phyloP scores from a whole-genome alignment of 805 yeast species.

The Cephaloascus albidus region DNA sequence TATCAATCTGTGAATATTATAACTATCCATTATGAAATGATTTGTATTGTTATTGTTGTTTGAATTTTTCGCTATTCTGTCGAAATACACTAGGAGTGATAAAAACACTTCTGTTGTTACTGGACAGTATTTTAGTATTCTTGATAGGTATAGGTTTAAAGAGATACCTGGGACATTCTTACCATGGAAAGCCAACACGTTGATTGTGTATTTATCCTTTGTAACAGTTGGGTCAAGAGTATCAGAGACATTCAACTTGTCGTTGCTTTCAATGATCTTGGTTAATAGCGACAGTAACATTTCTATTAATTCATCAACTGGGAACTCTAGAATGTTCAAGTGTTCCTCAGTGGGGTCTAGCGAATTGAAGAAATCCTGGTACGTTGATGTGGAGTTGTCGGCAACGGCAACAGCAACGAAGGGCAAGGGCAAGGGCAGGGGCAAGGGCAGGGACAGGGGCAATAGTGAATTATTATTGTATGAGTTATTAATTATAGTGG shows the following conservation, averaged over 20 bases:
- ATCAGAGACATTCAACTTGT: conserved; percentile 32
- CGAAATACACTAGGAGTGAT: conserved; percentile 86
- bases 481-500: conserved; percentile 3
- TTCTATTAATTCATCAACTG: conserved; percentile 67
- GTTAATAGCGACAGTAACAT: conserved; percentile 84
- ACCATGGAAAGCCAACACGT: conserved; percentile 88
- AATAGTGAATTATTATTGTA: conserved; percentile 24
- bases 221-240: conserved; percentile 8
- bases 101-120: conserved; percentile 96
- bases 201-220: conserved; percentile 47
- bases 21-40: conserved; percentile 89
- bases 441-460: neutral
- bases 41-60: conserved; percentile 29
- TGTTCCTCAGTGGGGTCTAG: conserved; percentile 35
- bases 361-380: conserved; percentile 25
- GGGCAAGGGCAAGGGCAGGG: too few species aligned
- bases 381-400: too few species aligned
- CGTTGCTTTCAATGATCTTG: conserved; percentile 86
- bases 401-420: too few species aligned
- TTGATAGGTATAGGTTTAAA: conserved; percentile 76
- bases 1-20: conserved; percentile 87
- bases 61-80: conserved; percentile 81
- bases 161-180: conserved; percentile 94
- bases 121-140: conserved; percentile 94
- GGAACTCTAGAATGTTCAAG: conserved; percentile 72